Conservation (phyloP, 1,284 basidiomycete species). For the Hemileia vastatrix region DNA sequence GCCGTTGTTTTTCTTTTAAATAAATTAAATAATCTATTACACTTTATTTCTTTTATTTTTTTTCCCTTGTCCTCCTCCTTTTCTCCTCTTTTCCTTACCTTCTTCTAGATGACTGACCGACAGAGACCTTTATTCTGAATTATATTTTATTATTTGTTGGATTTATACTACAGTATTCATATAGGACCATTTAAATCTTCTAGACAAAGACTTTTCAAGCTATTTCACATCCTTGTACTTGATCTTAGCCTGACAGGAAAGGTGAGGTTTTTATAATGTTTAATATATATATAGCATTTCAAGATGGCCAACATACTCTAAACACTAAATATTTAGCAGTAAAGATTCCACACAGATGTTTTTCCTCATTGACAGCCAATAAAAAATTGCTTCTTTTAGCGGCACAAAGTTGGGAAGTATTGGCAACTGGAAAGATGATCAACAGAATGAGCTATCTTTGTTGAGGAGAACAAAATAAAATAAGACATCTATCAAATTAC, state of each 20-base stretch:
- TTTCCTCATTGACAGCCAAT: constrained; percentile 98
- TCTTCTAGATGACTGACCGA: no score
- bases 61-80: constrained; percentile 95
- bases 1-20: no score
- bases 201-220: no score
- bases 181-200: no score
- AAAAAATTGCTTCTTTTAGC: constrained; percentile 98
- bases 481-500: no score
- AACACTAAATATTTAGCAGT: constrained; percentile 99
- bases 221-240: constrained; percentile 98
- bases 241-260: no score
- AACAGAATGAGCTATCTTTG: not conserved
- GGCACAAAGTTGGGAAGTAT: constrained; percentile 95
- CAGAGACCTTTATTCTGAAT: no score
- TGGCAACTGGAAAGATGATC: constrained; percentile 56
- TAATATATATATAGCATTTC: not conserved
- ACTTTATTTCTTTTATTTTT: no score
- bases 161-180: no score
- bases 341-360: constrained; percentile 96
- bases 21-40: constrained; percentile 98
- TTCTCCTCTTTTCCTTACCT: no score
- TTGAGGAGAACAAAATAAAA: no score
- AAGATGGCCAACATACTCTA: constrained; percentile 55
- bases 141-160: no score
- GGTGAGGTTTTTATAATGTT: not conserved